Conservation (phyloP, 352 stramenopile genomes). For the Globisporangium nunn region DNA sequence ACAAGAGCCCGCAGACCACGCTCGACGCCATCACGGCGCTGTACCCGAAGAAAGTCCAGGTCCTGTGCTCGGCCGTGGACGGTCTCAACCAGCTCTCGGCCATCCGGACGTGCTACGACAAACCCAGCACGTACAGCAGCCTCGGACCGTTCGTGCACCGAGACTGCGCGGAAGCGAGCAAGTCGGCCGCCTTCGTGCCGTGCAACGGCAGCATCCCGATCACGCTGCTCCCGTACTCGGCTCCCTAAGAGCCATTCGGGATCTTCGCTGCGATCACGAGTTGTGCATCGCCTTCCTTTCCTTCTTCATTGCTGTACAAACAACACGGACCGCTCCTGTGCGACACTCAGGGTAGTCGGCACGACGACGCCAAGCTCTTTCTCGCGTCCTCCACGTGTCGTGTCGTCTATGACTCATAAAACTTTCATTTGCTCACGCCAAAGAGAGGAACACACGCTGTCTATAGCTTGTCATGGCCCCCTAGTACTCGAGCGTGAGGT, state of each 20-base stretch:
- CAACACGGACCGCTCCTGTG: no score
- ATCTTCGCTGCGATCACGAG: no score
- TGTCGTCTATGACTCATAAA: no score
- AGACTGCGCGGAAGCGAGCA: conserved; percentile 6
- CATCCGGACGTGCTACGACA: conserved; percentile 63
- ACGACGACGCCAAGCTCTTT: no score
- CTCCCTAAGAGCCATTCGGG: background rate
- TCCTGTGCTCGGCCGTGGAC: conserved; percentile 55
- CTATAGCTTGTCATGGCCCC: no score
- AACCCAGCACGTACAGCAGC: conserved; percentile 14
- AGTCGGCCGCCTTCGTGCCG: conserved; percentile 1
- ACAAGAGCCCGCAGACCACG: conserved; percentile 20
- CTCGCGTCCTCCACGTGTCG: no score
- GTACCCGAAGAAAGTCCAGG: conserved; percentile 54
- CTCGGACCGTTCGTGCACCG: conserved; percentile 3
- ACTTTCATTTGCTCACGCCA: no score
- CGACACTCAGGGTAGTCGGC: no score
- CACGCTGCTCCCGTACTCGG: conserved; percentile 11
- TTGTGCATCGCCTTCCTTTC: background rate
- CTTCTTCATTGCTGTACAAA: no score
- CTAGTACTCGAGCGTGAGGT: conserved; percentile 40
- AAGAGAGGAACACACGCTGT: background rate
- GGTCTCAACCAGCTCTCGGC: conserved; percentile 53
- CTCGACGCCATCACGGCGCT: conserved; percentile 38
- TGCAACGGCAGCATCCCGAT: conserved; percentile 5